Conservation (phyloP, 1,284 basidiomycete species). For the Butyriboletus appendiculatus region DNA sequence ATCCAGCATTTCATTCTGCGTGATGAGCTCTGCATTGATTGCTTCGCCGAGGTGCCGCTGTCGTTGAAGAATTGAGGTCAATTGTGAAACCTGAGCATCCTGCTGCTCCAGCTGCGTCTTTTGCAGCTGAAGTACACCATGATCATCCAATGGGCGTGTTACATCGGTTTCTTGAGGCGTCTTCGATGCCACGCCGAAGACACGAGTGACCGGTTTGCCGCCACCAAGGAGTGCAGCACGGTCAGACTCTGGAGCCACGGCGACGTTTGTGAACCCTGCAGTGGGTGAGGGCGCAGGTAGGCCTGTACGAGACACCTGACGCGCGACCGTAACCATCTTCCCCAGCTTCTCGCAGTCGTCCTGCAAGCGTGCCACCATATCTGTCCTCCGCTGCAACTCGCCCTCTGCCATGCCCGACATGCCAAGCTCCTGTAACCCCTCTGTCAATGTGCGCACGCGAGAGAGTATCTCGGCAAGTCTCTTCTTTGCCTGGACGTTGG, state of each 20-base stretch:
- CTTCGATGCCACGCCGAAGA: constrained; percentile 67
- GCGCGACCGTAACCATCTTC: constrained; percentile 73
- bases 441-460: constrained; percentile 69
- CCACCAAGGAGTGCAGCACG: constrained; percentile 59
- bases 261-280: constrained; percentile 32
- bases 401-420: constrained; percentile 77
- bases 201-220: constrained; percentile 60
- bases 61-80: constrained; percentile 82
- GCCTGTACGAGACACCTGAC: constrained; percentile 49
- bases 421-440: constrained; percentile 66
- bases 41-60: constrained; percentile 89
- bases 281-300: constrained; percentile 19
- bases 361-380: constrained; percentile 80
- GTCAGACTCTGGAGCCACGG: constrained; percentile 56
- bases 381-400: constrained; percentile 79
- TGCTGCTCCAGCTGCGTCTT: constrained; percentile 80
- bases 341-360: constrained; percentile 85
- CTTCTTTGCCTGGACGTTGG: constrained; percentile 83
- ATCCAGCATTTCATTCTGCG: constrained; percentile 89
- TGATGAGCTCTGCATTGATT: constrained; percentile 80
- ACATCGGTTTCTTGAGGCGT: constrained; percentile 79
- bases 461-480: constrained; percentile 74
- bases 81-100: constrained; percentile 76
- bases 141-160: constrained; percentile 86
- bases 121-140: constrained; percentile 80